phyloP scores from a whole-genome alignment of 805 yeast genomes.

The Monosporozyma aquatica region DNA sequence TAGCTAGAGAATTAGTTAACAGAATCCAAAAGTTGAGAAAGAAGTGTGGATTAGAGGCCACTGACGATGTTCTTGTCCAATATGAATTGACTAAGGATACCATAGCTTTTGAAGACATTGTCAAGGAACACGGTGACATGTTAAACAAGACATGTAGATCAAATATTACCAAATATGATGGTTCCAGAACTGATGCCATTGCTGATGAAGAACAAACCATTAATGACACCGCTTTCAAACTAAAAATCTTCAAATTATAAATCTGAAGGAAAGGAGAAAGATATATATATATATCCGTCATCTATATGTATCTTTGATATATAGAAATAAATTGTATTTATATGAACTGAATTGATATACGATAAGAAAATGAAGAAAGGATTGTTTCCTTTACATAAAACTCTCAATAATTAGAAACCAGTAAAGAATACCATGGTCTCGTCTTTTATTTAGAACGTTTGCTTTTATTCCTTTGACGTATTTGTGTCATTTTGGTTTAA shows the following conservation, averaged over 20 bases:
- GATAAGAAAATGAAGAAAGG: too few relatives aligned
- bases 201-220: conserved; percentile 83
- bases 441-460: not conserved
- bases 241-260: conserved; percentile 66
- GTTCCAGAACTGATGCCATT: conserved; percentile 43
- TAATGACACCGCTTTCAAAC: conserved; percentile 68
- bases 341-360: not conserved
- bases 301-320: too few relatives aligned
- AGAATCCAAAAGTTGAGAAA: conserved; percentile 96
- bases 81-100: conserved; percentile 57
- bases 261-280: not conserved
- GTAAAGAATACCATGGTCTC: too few relatives aligned
- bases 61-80: conserved; percentile 89
- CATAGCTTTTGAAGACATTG: conserved; percentile 51
- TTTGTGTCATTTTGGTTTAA: not conserved
- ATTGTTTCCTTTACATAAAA: too few relatives aligned
- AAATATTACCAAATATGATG: conserved; percentile 35
- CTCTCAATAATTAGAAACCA: too few relatives aligned
- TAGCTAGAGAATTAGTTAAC: conserved; percentile 92
- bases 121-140: conserved; percentile 56
- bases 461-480: not conserved
- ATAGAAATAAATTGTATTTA: too few relatives aligned
- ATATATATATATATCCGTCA: too few relatives aligned
- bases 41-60: conserved; percentile 88
- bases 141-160: conserved; percentile 71